Evolutionary conservation across 345 rosid genomes (phyloP), one percentile per base, ranked within the genome.

Genomic region (Aquilaria yunnanensis): DNA sequence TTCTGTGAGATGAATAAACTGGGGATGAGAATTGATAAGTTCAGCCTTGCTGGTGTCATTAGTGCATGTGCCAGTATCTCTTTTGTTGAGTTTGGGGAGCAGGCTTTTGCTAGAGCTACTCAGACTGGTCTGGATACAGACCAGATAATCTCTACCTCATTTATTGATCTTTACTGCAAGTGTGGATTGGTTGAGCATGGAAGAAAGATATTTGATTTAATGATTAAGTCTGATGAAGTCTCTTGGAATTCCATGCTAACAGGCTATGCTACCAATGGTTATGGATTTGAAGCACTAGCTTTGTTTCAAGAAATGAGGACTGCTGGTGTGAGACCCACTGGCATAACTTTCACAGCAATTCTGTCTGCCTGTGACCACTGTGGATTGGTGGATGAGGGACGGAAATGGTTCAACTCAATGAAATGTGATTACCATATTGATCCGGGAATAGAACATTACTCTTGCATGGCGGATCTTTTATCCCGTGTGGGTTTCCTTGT

Each of bases 241-340:
- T 72, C 96, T 31, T 92, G 98, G 95, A 92, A 85, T 70, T 74
- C 95, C 54, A 87, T 92, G 92, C 67, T 92, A 71, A 81, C 80
- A 79, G 96, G 98, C 43, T 92, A 87, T 73, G 95, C 98, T 63
- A 78, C 83, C 3, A 89, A 92, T 62, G 98, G 98, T 54, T 61
- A 72, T 61, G 98, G 96, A 61, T 56, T 64, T 10, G 78, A 85
- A 75, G 86, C 86, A 47, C 74, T 89, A 46, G 52, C 62, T 51
- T 67, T 92, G 78, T 92, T 92, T 64, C 57, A 81, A 50, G 70
- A 89, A 83, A 87, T 89, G 96, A 85, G 66, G 64, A 56, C 69
- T 71, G 68, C 83, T 56, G 78, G 90, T 46, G n/a, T 83, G 14
- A 70, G 58, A 52, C 96, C 86, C 43, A 79, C 76, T 23, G 54